Conservation (phyloP, 148 eudicot species). For the Polygonum maritimum region DNA sequence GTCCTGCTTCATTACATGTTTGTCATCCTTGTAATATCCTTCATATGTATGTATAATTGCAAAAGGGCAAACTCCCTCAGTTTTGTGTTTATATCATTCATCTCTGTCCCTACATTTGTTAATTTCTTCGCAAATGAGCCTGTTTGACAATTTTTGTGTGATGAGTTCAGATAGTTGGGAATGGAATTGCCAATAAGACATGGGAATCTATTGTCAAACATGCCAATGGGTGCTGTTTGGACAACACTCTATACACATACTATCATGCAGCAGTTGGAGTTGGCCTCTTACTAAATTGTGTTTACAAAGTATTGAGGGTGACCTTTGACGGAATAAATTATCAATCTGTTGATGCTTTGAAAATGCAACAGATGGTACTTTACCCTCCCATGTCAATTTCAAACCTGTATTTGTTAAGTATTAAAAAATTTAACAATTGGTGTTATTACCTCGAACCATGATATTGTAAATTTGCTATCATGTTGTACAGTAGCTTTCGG, state of each 20-base stretch:
- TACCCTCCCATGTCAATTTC: neutral
- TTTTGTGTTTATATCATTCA: too few relatives aligned
- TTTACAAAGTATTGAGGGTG: slow-evolving; percentile 28
- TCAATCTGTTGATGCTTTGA: slow-evolving; percentile 24
- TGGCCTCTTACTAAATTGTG: slow-evolving; percentile 26
- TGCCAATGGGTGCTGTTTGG: slow-evolving; percentile 50
- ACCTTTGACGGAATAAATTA: slow-evolving; percentile 32
- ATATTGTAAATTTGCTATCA: neutral
- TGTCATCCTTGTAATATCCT: too few relatives aligned
- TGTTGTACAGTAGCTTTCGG: neutral
- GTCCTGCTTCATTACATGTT: too few relatives aligned
- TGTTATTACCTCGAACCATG: neutral
- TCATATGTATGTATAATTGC: too few relatives aligned
- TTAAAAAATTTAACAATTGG: neutral
- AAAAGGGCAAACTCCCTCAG: too few relatives aligned
- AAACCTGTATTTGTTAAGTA: neutral
- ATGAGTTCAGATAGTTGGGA: slow-evolving; percentile 40
- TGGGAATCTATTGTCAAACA: slow-evolving; percentile 67
- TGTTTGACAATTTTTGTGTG: neutral
- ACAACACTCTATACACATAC: slow-evolving; percentile 33
- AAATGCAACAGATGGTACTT: slow-evolving; percentile 28
- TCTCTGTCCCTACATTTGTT: neutral
- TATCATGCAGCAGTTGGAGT: slow-evolving; percentile 13
- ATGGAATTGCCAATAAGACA: slow-evolving; percentile 42
- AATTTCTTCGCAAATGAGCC: neutral